Base-by-base conservation (phyloP, 2,329 filamentous ascomycete genomes). In the Lachnellula hyalina region DNA sequence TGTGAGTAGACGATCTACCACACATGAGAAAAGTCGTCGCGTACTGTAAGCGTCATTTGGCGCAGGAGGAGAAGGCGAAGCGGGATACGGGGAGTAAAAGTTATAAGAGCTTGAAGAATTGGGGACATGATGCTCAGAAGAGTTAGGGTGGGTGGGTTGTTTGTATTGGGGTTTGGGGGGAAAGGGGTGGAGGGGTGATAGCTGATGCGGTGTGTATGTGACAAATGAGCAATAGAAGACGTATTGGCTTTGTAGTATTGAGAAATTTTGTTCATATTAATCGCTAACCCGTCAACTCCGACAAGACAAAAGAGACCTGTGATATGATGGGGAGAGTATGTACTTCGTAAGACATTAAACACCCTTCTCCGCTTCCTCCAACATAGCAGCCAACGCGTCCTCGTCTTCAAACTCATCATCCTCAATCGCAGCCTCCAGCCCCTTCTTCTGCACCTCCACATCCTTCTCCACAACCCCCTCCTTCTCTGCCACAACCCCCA, bases 1-100 rank as follows among this genome's bases (percentile, higher is more conserved):
- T 17, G 5, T 17, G 11, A 14, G 32, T 21, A 62, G 73, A 77
- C 1, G 77, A 81, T 52, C 69, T 86, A 19, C 69, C 75, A 47
- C 84, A 85, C 59, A 85, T 85, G 81, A 74, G 82, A 48, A 79
- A 77, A 60, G 84, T 86, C 0, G 83, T 85, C 0, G 75, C 82
- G 0, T 86, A 86, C 59, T 84, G 80, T 66, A 87, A 87, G 66
- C 74, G 83, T 4, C 84, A 87, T 70, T 71, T 88, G 0, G 84
- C 83, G 0, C 83, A 86, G 62, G 84, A 87, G 67, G 75, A 78
- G 53, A 78, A 75, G 58, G 75, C 74, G 35, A 73, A 84, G 60
- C 80, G 81, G 49, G 67, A 74, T 0, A 57, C 65, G 0, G 71
- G 72, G 12, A 77, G 74, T 35, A 78, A 77, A 59, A 77, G 74